phyloP scores from a whole-genome alignment of 2,329 filamentous ascomycete genomes.

The Colletotrichum chrysophilum region DNA sequence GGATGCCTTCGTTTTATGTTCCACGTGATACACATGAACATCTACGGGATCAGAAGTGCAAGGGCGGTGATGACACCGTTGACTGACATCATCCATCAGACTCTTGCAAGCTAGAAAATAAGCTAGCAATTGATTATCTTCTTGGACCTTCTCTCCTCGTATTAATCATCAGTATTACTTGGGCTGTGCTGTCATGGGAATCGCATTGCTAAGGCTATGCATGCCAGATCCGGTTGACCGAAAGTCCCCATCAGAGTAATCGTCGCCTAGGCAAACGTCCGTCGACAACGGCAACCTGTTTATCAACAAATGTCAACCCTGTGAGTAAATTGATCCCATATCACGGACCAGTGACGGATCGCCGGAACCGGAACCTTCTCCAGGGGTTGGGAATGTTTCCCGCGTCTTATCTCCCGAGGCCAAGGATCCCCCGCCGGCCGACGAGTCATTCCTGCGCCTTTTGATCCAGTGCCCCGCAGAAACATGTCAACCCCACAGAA shows the following conservation, averaged over 20 bases:
- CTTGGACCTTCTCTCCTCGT: not conserved
- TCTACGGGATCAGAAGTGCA: not conserved
- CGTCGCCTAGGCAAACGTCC: not conserved
- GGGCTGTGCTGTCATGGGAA: not conserved
- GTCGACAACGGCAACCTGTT: not conserved
- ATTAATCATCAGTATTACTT: not conserved
- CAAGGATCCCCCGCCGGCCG: not conserved
- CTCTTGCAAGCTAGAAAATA: not conserved
- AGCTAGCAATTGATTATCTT: not conserved
- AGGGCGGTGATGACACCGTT: not conserved
- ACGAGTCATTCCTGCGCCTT: constrained; percentile 4
- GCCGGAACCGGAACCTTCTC: constrained; percentile 16
- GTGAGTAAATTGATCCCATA: not conserved
- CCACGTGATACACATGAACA: not conserved
- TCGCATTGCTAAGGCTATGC: not conserved
- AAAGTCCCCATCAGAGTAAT: not conserved
- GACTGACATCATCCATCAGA: not conserved
- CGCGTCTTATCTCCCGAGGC: constrained; percentile 3
- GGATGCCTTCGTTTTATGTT: not conserved
- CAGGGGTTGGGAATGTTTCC: not conserved
- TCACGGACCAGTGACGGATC: not conserved
- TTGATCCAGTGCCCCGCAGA: not conserved
- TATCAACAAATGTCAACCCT: not conserved
- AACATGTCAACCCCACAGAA: constrained; percentile 7
- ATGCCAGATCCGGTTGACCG: not conserved